Base-by-base conservation (phyloP, 345 rosid genomes). In the Isatis tinctoria region DNA sequence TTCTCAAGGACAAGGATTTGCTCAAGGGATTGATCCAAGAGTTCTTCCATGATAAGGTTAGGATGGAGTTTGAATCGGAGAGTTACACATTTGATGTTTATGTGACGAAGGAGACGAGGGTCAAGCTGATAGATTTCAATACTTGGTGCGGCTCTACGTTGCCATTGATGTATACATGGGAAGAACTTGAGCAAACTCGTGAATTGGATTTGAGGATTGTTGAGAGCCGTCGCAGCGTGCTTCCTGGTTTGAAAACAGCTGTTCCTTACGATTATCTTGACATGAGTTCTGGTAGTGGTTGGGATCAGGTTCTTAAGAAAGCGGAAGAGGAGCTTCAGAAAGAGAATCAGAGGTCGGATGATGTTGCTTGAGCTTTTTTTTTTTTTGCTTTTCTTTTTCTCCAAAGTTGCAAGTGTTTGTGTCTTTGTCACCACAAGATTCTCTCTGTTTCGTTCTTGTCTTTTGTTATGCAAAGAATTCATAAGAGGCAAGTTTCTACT, bases 61-160 rank as follows among this genome's bases (percentile, higher is more conserved):
- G 74, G 74, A 18, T 24, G 54, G 78, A 53, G 5, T 93, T 93
- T 53, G 89, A 86, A 43, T 91, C 79, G 10, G 91, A 87, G 12
- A 60, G 72, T 8, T 93, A 87, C 67, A 60, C 88, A 3, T 89
- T 89, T 69, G 98, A 93, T 77, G 86, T 91, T 18, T 91, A 91
- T 67, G 84, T 88, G 30, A 85, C 81, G 0, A 73, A 61, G 27
- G 85, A 87, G 73, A 85, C 72, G 28, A 82, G 63, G 44, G 86
- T 86, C 18, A 89, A 87, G 86, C 37, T 89, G 1, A 17, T 91
- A 56, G 98, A 93, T 82, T 93, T 93, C 71, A 93, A 91, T 78
- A 88, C 91, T 4, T 91, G 98, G 98, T 88, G 86, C 65, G 90
- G 83, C 6, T 89, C 87, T 52, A 91, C 96, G 0, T 82, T 91